Percentiles rank a stretch among this genome's conserved stretches.
Conservation (phyloP, 306 rosid species). For the Dryas drummondii region DNA sequence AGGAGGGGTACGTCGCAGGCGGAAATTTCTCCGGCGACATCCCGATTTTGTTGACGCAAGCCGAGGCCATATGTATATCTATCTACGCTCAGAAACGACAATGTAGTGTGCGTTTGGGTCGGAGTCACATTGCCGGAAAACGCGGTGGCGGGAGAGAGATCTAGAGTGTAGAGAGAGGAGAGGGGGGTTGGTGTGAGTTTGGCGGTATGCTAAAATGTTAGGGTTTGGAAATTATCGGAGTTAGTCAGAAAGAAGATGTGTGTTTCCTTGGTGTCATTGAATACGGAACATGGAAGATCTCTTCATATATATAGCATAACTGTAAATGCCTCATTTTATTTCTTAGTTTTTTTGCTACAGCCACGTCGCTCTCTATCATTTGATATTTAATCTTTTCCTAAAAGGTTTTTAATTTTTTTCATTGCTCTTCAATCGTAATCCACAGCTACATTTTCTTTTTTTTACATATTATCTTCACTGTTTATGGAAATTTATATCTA, state of each 20-base stretch:
- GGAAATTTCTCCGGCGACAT: slow-evolving; percentile 70
- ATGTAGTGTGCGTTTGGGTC: slow-evolving; percentile 1
- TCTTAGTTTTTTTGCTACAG: background rate
- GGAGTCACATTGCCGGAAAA: slow-evolving; percentile 17
- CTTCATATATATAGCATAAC: background rate
- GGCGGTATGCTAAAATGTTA: slow-evolving; percentile 12
- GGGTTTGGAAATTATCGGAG: slow-evolving; percentile 12
- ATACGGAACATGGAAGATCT: slow-evolving; percentile 10
- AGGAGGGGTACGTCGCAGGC: slow-evolving; percentile 43
- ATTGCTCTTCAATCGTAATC: background rate
- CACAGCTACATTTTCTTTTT: background rate
- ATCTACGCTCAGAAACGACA: background rate
- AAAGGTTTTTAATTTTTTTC: background rate
- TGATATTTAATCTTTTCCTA: background rate
- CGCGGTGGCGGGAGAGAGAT: background rate
- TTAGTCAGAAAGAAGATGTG: background rate
- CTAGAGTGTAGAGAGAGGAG: background rate
- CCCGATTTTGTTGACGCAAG: slow-evolving; percentile 81
- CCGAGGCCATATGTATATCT: slow-evolving; percentile 66
- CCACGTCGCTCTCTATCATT: slow-evolving; percentile 7
- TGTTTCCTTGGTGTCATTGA: slow-evolving; percentile 12
- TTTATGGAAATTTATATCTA: background rate
- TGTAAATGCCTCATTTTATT: background rate
- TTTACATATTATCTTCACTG: background rate
- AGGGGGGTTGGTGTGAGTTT: background rate